These are phyloP conservation scores for Rosa chinensis DNA, from an alignment of 306 rosid species.

Conservation along the genomic window DNA sequence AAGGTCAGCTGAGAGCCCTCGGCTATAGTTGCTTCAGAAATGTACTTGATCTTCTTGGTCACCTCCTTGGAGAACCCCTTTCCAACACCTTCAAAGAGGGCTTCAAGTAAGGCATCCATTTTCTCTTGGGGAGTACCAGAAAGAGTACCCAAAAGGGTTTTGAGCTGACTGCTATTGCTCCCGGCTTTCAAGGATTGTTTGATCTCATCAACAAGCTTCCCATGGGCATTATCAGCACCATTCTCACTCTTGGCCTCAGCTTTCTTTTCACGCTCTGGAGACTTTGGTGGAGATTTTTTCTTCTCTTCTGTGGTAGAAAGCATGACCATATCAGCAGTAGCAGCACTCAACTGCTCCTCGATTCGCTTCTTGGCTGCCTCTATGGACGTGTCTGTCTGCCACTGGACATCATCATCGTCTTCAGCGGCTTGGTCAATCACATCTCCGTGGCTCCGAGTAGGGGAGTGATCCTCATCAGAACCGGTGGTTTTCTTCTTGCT, in stretches of 20 bases:
- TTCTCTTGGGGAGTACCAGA: constrained; percentile 55
- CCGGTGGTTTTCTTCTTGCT: constrained; percentile 53
- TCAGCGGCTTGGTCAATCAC: constrained; percentile 44
- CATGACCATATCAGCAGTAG: constrained; percentile 77
- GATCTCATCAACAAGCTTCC: constrained; percentile 38
- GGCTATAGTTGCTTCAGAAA: constrained; percentile 37
- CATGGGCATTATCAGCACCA: constrained; percentile 26
- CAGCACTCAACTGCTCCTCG: constrained; percentile 77
- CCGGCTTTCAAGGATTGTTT: constrained; percentile 48
- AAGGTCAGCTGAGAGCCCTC: constrained; percentile 49
- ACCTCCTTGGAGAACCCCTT: constrained; percentile 66
- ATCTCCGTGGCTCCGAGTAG: constrained; percentile 48
- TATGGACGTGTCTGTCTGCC: constrained; percentile 75
- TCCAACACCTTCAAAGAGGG: constrained; percentile 49
- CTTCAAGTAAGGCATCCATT: constrained; percentile 48
- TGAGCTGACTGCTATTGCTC: constrained; percentile 34
- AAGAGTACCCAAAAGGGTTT: constrained; percentile 46
- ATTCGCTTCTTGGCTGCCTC: constrained; percentile 70
- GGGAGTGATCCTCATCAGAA: constrained; percentile 74
- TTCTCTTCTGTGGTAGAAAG: constrained; percentile 57
- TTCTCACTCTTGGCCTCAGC: constrained; percentile 22
- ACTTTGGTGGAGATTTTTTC: constrained; percentile 40
- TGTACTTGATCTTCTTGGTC: constrained; percentile 46
- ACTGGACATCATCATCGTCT: constrained; percentile 46
- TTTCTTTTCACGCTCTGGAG: constrained; percentile 34